These are phyloP conservation scores for Litchi chinensis DNA, from an alignment of 345 rosid genomes.

Conservation along the genomic window DNA sequence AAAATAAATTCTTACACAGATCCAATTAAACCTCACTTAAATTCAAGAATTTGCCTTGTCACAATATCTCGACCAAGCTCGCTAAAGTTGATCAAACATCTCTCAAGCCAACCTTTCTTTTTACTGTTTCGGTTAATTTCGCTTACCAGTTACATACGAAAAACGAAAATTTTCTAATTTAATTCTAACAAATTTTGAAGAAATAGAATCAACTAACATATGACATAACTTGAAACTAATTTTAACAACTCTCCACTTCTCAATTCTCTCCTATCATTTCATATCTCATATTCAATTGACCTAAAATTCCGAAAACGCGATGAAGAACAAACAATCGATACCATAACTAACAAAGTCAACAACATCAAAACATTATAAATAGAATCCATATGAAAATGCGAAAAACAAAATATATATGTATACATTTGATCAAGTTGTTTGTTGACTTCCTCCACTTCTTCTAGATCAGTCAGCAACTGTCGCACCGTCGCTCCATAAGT, in stretches of 20 bases:
- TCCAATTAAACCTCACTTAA: not conserved
- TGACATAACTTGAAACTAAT: not conserved
- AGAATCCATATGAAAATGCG: not conserved
- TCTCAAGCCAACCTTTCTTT: not conserved
- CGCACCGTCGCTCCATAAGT: constrained; percentile 93
- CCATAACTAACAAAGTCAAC: not conserved
- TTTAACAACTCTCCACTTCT: not conserved
- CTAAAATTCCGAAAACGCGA: not conserved
- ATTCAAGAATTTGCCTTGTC: not conserved
- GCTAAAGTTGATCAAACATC: not conserved
- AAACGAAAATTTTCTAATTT: not conserved
- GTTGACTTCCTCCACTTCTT: constrained; percentile 96
- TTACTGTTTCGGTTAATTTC: not conserved
- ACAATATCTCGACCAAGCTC: not conserved
- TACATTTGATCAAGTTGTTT: constrained; percentile 98
- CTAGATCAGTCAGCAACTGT: constrained; percentile 88
- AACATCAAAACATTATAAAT: not conserved
- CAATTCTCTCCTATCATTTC: not conserved
- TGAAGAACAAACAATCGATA: not conserved
- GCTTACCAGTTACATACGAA: not conserved
- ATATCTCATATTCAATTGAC: not conserved
- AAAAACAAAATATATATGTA: not conserved
- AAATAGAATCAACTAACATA: not conserved
- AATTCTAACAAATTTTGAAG: not conserved
- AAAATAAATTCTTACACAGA: not conserved